These are phyloP conservation scores for Daedaleopsis sinensis DNA, from an alignment of 768 basidiomycete species.

Conservation along the genomic window DNA sequence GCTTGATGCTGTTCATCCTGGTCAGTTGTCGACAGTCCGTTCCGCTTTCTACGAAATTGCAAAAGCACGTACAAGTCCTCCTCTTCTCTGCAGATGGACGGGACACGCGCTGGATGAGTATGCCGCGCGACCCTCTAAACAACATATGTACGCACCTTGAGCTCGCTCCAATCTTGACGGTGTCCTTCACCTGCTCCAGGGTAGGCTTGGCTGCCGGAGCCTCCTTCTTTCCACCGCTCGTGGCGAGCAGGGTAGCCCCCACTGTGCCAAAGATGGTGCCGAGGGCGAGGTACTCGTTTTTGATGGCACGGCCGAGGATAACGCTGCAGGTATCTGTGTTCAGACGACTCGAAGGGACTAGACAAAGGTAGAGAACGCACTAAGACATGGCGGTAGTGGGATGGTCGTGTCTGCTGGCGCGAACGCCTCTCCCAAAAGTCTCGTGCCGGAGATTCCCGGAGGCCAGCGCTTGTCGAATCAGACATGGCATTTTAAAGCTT, in stretches of 20 bases:
- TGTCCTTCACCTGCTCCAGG: slow-evolving; percentile 57
- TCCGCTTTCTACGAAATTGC: slow-evolving; percentile 15
- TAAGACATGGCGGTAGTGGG: slow-evolving; percentile 45
- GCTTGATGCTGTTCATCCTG: slow-evolving; percentile 71
- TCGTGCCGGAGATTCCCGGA: slow-evolving; percentile 17
- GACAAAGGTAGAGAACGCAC: slow-evolving; percentile 31
- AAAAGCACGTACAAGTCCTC: slow-evolving; percentile 72
- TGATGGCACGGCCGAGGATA: slow-evolving; percentile 78
- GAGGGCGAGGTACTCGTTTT: slow-evolving; percentile 80
- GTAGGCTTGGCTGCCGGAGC: slow-evolving; percentile 43
- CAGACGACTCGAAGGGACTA: background rate
- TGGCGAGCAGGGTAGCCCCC: slow-evolving; percentile 54
- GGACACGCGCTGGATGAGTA: slow-evolving; percentile 7
- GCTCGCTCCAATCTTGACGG: slow-evolving; percentile 62
- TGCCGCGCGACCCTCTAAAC: background rate
- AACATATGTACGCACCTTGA: slow-evolving; percentile 58
- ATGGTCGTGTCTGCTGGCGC: slow-evolving; percentile 24
- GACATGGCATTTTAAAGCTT: too few species aligned
- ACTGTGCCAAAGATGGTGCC: slow-evolving; percentile 62
- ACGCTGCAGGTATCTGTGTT: slow-evolving; percentile 44
- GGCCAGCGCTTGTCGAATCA: background rate
- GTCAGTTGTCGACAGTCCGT: slow-evolving; percentile 42
- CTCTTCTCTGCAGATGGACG: slow-evolving; percentile 60
- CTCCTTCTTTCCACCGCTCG: slow-evolving; percentile 59
- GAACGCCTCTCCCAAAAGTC: slow-evolving; percentile 10